Evolutionary conservation across 805 yeast genomes (phyloP), one percentile per base, ranked within the genome.

Genomic region (Wickerhamomyces mucosus): DNA sequence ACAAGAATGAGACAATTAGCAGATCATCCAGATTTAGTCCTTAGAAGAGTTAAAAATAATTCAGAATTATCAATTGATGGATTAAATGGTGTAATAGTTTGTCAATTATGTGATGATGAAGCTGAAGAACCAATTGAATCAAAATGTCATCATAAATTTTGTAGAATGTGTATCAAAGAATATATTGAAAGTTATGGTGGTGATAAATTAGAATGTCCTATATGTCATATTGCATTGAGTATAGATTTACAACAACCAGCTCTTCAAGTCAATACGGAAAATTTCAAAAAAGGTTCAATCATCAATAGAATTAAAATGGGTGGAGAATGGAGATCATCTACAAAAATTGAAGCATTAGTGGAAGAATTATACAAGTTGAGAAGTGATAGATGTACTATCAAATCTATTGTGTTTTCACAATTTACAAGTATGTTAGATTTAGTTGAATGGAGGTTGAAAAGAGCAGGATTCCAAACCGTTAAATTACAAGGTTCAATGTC

Each of bases 1-100:
- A 92, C 98, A 0, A 66, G 98, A 46, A 94, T 92, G 98, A 73
- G 99, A 47, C 98, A 92, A 57, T 64, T 92, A 45, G 97, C 98
- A 0, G 98, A 92, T 54, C 99, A 92, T 56, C 99, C 99, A 0
- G 99, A 92, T 58, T 63, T 92, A 40, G 96, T 92, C 1, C 62
- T 92, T 50, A 76, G 86, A 43, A 65, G 88, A 32, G 67, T 77
- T 19, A 71, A 71, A 4, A 51, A 53, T 22, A 55, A 46, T 15
- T 42, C 54, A 15, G 52, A 58, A 46, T 42, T 55, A 43, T 41
- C 56, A 38, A 27, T 43, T 34, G 7, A 55, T 46, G 37, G 42
- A 17, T 38, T 62, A 2, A 48, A 46, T 18, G 72, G 70, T 25
- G 59, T 61, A 6, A 72, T 86, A 9, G 78, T 92, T 26, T 92